Evolutionary conservation across 2,329 filamentous ascomycete species (phyloP), one percentile per base, ranked within the genome.

Genomic region (Conoideocrella luteorostrata): DNA sequence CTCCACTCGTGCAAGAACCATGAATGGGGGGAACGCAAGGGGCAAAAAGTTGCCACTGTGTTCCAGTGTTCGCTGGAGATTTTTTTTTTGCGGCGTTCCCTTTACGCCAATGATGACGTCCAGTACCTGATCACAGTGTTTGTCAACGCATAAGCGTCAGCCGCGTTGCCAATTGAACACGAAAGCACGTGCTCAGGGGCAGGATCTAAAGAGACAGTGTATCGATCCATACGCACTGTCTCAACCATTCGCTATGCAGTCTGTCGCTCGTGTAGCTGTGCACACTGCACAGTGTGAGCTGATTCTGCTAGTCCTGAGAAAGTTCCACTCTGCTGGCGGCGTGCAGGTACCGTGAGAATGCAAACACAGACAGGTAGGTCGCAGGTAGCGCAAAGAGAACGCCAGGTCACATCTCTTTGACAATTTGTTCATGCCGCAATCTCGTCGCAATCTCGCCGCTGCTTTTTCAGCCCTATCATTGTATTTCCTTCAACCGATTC

Each of bases 121-220:
- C 29, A 39, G 44, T 42, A 45, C 57, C 48, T 51, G 52, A 54
- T 53, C 60, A 65, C 62, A 58, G 50, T 58, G 56, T 56, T 52
- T 39, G 49, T 46, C 49, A 17, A 12, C 12, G 24, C 7, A 32
- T n/a, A 24, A 23, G 22, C 37, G 43, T 34, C 46, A 35, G 20
- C 34, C 52, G 56, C 53, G 54, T 52, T 57, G 43, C 43, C 53
- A 50, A 52, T 52, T 56, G n/a, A 53, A 60, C 62, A 56, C 60
- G 62, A 56, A 58, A 47, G 56, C 59, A 61, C 59, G 56, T 62
- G 59, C 43, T n/a, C 11, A n/a, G 26, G 23, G 23, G 13, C 24
- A 9, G 18, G 26, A 13, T n/a, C 26, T 21, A 29, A 44, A 47
- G 47, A 51, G 47, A 15, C 43, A 34, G 45, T 56, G 36, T 18